Percentiles rank a stretch among this genome's conserved stretches.
Evolutionary conservation across 2,329 filamentous ascomycete species (phyloP).

Genomic region (Verticillium longisporum): DNA sequence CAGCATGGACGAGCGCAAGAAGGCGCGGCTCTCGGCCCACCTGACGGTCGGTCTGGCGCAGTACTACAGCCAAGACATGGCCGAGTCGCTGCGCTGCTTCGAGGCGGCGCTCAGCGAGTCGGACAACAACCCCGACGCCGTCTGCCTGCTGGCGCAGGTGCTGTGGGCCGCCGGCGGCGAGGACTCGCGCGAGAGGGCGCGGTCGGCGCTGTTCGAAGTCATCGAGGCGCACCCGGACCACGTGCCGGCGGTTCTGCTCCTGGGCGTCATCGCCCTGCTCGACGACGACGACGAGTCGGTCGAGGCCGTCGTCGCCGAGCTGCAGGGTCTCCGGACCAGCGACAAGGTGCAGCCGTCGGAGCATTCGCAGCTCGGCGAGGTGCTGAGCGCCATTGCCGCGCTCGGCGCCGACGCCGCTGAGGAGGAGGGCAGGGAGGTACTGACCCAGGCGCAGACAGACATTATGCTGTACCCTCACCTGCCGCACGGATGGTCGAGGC

Average conservation of each 20-base stretch:
- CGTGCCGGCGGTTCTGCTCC: slow-evolving; percentile 69
- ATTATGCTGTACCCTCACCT: slow-evolving; percentile 77
- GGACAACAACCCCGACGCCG: slow-evolving; percentile 68
- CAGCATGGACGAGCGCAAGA: slow-evolving; percentile 56
- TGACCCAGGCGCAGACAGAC: slow-evolving; percentile 64
- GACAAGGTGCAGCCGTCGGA: slow-evolving; percentile 57
- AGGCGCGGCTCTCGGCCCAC: slow-evolving; percentile 74
- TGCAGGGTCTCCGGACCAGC: slow-evolving; percentile 64
- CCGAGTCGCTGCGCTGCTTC: slow-evolving; percentile 72
- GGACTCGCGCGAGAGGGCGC: slow-evolving; percentile 66
- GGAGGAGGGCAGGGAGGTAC: slow-evolving; percentile 34
- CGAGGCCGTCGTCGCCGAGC: slow-evolving; percentile 72
- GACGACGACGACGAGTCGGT: slow-evolving; percentile 73
- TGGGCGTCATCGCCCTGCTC: slow-evolving; percentile 77
- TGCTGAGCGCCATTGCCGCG: slow-evolving; percentile 68
- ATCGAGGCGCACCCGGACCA: slow-evolving; percentile 70
- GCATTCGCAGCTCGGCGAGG: slow-evolving; percentile 62
- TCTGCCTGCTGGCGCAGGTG: slow-evolving; percentile 83
- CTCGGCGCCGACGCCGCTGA: slow-evolving; percentile 42
- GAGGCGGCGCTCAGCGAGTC: slow-evolving; percentile 73
- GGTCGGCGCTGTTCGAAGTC: slow-evolving; percentile 72
- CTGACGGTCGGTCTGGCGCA: slow-evolving; percentile 78
- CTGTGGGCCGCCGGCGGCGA: slow-evolving; percentile 84
- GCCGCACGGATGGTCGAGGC: slow-evolving; percentile 72
- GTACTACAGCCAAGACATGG: slow-evolving; percentile 61